Base-by-base conservation (phyloP, 2,329 filamentous ascomycete species). In the Fusarium beomiforme region DNA sequence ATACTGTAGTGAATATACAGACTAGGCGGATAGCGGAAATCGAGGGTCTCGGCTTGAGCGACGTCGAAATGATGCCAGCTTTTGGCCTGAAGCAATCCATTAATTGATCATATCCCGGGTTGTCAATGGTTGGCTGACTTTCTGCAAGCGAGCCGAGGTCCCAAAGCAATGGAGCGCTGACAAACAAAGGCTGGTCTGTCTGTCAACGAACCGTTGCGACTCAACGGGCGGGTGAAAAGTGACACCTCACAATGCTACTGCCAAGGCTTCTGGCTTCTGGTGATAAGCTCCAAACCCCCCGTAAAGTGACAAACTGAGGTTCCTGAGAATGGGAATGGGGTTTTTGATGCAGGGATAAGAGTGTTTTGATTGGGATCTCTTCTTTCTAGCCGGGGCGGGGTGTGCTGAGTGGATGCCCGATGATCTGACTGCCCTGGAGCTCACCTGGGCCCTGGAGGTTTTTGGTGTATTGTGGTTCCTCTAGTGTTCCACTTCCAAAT, bases 381-480 rank as follows among this genome's bases (percentile, higher is more conserved):
- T 33, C n/a, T 36, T 39, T 54, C 36, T 43, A 41, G 34, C 31
- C 49, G 57, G 50, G 57, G 58, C 44, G 59, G 69, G 69, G 64
- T 64, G 43, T 37, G 49, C 42, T 59, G 50, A 59, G 16, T 50
- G 43, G 41, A 65, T 71, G 68, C 64, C 71, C 68, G 41, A 65
- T 71, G 68, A 69, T 71, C 68, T 71, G 68, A 71, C 55, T 69
- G 47, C 16, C 41, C 54, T 70, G 46, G 42, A 53, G 24, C 26
- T 51, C 26, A 37, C 37, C 46, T 41, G 34, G 33, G 36, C 56
- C 46, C 46, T 55, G 56, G 36, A 55, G 44, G 44, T 26, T 51
- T 51, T 51, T 37, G 47, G 17, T 63, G 59, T 23, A 19, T 39
- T 63, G 37, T 37, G 60, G 47, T 37, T 42, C 51, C 59, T 39